Percentiles rank a stretch among this genome's conserved stretches.
phyloP scores from a whole-genome alignment of 2,329 filamentous ascomycete genomes.

The Alternaria ventricosa region DNA sequence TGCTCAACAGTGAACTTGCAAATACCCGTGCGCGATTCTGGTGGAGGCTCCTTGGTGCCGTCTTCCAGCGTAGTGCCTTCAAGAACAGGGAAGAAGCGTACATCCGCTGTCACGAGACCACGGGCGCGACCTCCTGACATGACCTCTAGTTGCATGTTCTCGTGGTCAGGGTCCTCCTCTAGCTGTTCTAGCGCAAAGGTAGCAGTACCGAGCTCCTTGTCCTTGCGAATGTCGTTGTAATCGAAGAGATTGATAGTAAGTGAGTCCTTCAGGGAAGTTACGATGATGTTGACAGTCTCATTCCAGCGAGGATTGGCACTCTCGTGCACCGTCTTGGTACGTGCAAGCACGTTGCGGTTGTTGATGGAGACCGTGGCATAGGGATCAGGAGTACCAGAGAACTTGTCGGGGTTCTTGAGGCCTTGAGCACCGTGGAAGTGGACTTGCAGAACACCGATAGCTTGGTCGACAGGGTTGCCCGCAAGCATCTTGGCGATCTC shows the following conservation, averaged over 20 bases:
- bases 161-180: conserved; percentile 76
- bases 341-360: conserved; percentile 77
- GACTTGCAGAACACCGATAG: conserved; percentile 90
- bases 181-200: conserved; percentile 85
- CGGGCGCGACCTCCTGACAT: conserved; percentile 83
- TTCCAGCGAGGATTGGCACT: conserved; percentile 91
- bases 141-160: conserved; percentile 86
- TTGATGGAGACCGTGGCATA: conserved; percentile 88
- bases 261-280: conserved; percentile 87
- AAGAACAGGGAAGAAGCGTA: conserved; percentile 95
- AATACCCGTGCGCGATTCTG: conserved; percentile 92
- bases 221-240: conserved; percentile 94
- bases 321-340: conserved; percentile 87
- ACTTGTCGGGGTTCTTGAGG: conserved; percentile 94
- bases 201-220: conserved; percentile 89
- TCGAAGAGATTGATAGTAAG: conserved; percentile 87
- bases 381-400: conserved; percentile 88
- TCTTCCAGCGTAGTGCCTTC: conserved; percentile 74
- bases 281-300: conserved; percentile 93
- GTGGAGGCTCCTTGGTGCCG: conserved; percentile 78
- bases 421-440: conserved; percentile 90
- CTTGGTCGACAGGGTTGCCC: conserved; percentile 91
- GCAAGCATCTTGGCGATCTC: conserved; percentile 98
- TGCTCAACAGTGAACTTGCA: conserved; percentile 92
- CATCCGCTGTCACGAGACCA: conserved; percentile 78